Base-by-base conservation (phyloP, 306 rosid species). In the Trifolium subterraneum region DNA sequence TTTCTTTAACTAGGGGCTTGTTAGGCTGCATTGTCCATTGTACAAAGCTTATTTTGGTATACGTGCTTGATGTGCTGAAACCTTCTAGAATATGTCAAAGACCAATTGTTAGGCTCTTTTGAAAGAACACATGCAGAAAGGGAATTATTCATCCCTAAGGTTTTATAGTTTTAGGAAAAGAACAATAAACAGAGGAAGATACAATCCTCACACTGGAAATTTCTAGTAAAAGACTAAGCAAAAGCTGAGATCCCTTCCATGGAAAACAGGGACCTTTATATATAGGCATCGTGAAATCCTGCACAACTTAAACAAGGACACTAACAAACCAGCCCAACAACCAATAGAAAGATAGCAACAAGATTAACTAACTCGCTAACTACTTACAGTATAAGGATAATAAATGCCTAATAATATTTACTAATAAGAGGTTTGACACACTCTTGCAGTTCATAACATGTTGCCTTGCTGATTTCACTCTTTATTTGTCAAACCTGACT, bases 41-140 rank as follows among this genome's bases (percentile, higher is more conserved):
- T 51, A 31, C 22, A 61, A 25, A 33, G 19, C 22, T 74, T 45
- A 52, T 72, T 51, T 72, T 58, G 47, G 62, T 77, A 14, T 33
- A 48, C 8, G 58, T 81, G 45, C 52, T 29, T 66, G 45, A 59
- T 66, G 15, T 33, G 19, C 67, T 14, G 15, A 54, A 45, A 75
- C 51, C 71, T 56, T 44, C 22, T 19, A 8, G 64, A 74, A 67
- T 55, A 66, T 76, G 25, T 67, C 35, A 55, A 76, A 76, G 56
- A 29, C 11, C 15, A 44, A 10, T 12, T 44, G 50, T 13, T 44
- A 42, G 48, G 48, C 2, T 42, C n/a, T 42, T 42, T 42, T 42
- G 48, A 10, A 42, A 42, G 48, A 41, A 42, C 6, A 12, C 48
- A 12, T 4, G 15, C 13, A 42, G 6, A 42, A 42, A 42, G 48